Conservation (phyloP, 2,329 filamentous ascomycete species). For the Sporothrix variecibatus region DNA sequence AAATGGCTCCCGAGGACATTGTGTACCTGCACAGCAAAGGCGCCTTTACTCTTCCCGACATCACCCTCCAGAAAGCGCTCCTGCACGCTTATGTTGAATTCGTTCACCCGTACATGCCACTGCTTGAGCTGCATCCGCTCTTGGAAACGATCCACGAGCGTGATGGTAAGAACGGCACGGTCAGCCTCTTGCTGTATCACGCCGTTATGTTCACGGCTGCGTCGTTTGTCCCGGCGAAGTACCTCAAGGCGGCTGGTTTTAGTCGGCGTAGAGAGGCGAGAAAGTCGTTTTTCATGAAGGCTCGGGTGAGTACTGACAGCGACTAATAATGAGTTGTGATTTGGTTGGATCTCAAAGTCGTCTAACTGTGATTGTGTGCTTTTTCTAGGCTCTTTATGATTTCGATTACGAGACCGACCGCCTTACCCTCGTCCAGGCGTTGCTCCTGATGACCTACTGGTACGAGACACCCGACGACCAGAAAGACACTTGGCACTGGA, state of each 20-base stretch:
- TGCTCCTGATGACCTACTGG: constrained; percentile 95
- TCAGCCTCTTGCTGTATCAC: constrained; percentile 88
- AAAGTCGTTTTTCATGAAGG: constrained; percentile 85
- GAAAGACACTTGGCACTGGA: constrained; percentile 98
- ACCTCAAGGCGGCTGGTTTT: constrained; percentile 76
- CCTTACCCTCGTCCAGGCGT: constrained; percentile 81
- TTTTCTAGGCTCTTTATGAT: constrained; percentile 74
- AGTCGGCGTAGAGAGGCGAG: constrained; percentile 75
- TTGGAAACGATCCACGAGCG: constrained; percentile 61
- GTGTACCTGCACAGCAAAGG: constrained; percentile 82
- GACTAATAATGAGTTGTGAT: neutral
- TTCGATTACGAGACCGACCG: constrained; percentile 94
- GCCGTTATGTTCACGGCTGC: constrained; percentile 93
- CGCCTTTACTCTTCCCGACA: constrained; percentile 73
- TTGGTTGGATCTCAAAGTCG: no score
- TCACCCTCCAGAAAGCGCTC: constrained; percentile 74
- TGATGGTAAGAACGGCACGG: constrained; percentile 69
- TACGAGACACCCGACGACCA: constrained; percentile 96
- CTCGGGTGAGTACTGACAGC: constrained; percentile 62
- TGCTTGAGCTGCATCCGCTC: constrained; percentile 69
- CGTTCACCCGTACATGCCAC: constrained; percentile 91
- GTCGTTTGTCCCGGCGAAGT: constrained; percentile 80
- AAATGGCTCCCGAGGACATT: constrained; percentile 79
- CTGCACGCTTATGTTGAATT: constrained; percentile 83
- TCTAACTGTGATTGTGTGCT: constrained; percentile 25